Evolutionary conservation across 805 yeast species (phyloP).

Genomic region (Isabelozyma heimii): DNA sequence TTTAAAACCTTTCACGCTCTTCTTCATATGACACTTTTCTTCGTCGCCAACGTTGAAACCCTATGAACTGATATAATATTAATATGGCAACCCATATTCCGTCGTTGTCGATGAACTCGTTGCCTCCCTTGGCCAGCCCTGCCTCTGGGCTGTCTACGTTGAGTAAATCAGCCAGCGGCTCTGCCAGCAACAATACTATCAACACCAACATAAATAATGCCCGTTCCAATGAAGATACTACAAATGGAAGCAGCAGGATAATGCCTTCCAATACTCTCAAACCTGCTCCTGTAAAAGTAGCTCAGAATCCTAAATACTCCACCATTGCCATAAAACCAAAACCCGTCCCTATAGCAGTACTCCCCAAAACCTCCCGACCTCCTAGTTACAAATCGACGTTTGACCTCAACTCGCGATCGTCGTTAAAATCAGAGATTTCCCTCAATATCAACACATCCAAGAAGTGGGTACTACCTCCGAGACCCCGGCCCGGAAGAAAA

Average conservation of each 20-base stretch:
- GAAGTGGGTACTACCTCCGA: constrained; percentile 40
- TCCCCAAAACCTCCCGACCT: constrained; percentile 25
- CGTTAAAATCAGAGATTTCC: constrained; percentile 11
- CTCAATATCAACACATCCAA: constrained; percentile 36
- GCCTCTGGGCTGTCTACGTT: too few relatives aligned
- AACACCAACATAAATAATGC: background rate
- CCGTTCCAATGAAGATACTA: too few relatives aligned
- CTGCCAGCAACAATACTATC: background rate
- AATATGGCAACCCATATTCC: background rate
- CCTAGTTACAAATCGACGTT: constrained; percentile 11
- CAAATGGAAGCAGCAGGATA: too few relatives aligned
- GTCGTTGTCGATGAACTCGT: background rate
- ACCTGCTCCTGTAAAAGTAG: too few relatives aligned
- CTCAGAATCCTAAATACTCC: constrained; percentile 12
- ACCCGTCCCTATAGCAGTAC: constrained; percentile 24
- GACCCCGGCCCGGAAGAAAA: constrained; percentile 42
- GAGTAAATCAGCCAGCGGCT: background rate
- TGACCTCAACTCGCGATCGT: constrained; percentile 17
- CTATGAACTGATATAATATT: too few relatives aligned
- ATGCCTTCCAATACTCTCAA: too few relatives aligned
- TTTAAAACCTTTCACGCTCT: background rate
- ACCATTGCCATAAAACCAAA: constrained; percentile 39
- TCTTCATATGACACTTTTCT: background rate
- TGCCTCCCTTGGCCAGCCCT: background rate
- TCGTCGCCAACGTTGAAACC: background rate